Conservation (phyloP, 2,329 filamentous ascomycete species). For the Fusarium proliferatum region DNA sequence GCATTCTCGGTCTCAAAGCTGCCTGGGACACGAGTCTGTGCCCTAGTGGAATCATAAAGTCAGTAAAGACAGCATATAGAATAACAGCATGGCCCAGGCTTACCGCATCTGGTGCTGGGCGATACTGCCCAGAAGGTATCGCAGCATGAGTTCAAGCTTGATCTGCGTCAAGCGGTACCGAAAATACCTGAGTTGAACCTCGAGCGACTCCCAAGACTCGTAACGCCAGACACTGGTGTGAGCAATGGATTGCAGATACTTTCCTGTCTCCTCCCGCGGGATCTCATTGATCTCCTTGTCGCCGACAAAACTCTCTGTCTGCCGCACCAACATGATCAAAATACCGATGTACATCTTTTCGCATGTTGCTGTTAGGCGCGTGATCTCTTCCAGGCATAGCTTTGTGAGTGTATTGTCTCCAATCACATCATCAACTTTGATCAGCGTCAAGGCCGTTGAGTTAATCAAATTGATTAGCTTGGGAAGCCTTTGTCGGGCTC, state of each 20-base stretch:
- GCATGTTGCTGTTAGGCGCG: fast-evolving
- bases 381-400: background rate
- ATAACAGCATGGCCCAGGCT: background rate
- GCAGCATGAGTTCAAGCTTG: background rate
- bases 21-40: fast-evolving
- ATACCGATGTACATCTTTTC: background rate
- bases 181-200: background rate
- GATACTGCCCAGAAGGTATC: background rate
- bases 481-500: background rate
- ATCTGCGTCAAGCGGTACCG: background rate
- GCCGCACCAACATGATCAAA: background rate
- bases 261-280: background rate
- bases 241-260: background rate
- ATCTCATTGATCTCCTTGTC: background rate
- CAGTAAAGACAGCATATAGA: fast-evolving
- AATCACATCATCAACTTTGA: fast-evolving
- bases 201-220: fast-evolving
- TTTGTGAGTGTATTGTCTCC: background rate
- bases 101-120: background rate
- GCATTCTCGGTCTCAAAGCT: background rate
- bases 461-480: background rate
- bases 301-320: fast-evolving
- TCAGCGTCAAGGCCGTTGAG: fast-evolving
- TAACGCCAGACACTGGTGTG: fast-evolving
- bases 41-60: background rate